Evolutionary conservation across 805 yeast genomes (phyloP), one percentile per base, ranked within the genome.

Genomic region (Jamesozyma rosinii): DNA sequence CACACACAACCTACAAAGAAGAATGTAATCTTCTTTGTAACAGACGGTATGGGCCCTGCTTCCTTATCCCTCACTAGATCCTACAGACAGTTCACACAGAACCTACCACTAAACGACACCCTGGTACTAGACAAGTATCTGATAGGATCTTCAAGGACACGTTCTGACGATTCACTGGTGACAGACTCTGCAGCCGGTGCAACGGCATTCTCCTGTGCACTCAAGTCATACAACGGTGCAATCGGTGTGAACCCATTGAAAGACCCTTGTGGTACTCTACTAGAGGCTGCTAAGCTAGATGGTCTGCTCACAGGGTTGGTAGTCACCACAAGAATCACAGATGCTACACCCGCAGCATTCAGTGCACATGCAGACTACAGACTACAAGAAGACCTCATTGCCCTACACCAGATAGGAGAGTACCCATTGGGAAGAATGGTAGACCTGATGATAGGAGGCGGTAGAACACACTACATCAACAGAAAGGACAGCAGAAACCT

Each of bases 151-250:
- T 83, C 94, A 8, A 74, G 97, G 52, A 89, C 97, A 0, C 72
- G 88, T 48, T 83, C 95, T 15, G 76, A 77, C 21, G 69, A 72
- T 49, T 83, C 95, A 1, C 68, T 84, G 53, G 76, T 89, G 46
- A 89, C 97, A 0, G 97, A 89, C 61, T 84, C 95, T 24, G 97
- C 97, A 10, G 97, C 97, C 2, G 97, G 96, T 14, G 97, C 96
- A 14, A 87, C 95, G 13, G 96, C 95, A 1, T 89, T 88, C 56
- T 72, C 95, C 0, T 86, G 95, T 63, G 90, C 79, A 5, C 57
- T 78, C 53, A 89, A 89, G 67, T 68, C 88, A 4, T 87, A 85
- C 65, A 89, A 89, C 60, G 92, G 94, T 14, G 96, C 95, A 11
- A 83, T 89, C 59, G 95, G 87, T n/a, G 95, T 89, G 14, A 74